These are phyloP conservation scores for Centrapalus pauciflorus DNA, from an alignment of 129 eudicot species.

Conservation along the genomic window DNA sequence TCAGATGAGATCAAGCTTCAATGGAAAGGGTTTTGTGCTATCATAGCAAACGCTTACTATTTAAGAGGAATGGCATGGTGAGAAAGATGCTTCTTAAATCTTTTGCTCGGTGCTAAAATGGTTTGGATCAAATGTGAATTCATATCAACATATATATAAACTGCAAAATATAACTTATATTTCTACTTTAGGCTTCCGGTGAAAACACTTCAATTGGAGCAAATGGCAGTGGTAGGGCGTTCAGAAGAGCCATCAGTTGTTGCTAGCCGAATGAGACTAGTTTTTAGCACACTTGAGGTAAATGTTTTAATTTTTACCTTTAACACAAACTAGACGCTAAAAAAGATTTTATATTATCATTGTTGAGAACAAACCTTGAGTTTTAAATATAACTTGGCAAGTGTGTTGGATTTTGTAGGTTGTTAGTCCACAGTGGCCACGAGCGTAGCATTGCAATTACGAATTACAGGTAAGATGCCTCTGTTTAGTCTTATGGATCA, in stretches of 20 bases:
- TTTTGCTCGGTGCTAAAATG: neutral
- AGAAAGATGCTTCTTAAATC: slow-evolving; percentile 8
- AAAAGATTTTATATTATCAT: neutral
- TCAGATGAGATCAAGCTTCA: slow-evolving; percentile 70
- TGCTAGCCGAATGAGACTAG: slow-evolving; percentile 93
- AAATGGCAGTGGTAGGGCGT: slow-evolving; percentile 78
- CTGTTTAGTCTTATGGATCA: neutral
- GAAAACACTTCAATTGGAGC: slow-evolving; percentile 96
- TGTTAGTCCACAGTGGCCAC: slow-evolving; percentile 99
- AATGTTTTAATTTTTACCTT: too few species aligned
- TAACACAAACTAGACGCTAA: too few species aligned
- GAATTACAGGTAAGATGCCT: neutral
- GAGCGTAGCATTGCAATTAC: slow-evolving; percentile 30
- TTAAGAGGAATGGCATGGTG: slow-evolving; percentile 99
- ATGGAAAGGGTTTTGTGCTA: slow-evolving; percentile 97
- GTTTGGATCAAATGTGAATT: too few species aligned
- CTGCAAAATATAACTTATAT: neutral
- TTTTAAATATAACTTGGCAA: slow-evolving; percentile 6
- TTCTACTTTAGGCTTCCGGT: slow-evolving; percentile 72
- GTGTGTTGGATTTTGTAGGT: slow-evolving; percentile 48
- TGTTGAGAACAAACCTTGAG: neutral
- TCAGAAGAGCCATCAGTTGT: slow-evolving; percentile 96
- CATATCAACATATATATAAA: neutral
- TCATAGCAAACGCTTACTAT: slow-evolving; percentile 89
- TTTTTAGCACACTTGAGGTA: slow-evolving; percentile 98